Evolutionary conservation across 345 rosid species (phyloP), one percentile per base, ranked within the genome.

Genomic region (Arabis alpina): DNA sequence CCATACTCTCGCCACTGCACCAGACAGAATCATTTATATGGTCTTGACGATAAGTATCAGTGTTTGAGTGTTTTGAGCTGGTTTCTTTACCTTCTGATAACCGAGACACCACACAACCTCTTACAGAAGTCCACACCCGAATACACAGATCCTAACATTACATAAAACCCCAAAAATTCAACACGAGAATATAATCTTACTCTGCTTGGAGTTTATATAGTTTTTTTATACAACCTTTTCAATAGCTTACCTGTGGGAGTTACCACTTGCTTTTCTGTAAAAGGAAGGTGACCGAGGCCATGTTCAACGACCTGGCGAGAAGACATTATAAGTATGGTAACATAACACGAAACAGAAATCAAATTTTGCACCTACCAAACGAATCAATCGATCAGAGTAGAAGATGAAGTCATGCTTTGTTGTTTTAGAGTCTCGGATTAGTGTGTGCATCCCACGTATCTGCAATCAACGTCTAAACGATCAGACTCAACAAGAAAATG

Each of bases 391-490:
- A 60, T 92, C 98, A 53, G 96, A 73, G 79, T 92, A 92, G 70
- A 92, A 92, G 71, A 92, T 87, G 60, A 92, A 92, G 80, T 92
- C 98, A 79, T 92, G 96, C 71, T 86, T 92, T 50, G 94, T 86
- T 70, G 87, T 92, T 64, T 84, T 87, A 75, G 92, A 72, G 78
- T 92, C 98, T 61, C 98, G 94, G 72, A 92, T 86, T 24, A 92
- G 95, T 66, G 98, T 92, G 77, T 92, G 98, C 98, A 92, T 92
- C 66, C 98, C 98, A 67, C 92, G 83, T 77, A 89, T 92, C 98
- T 88, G 81, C 79, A 87, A 56, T 2, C 40, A 70, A 28, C 10
- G 13, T 44, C 55, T 36, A 44, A 56, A 66, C 24, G 32, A 52
- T 63, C 32, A 56, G 68, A 57, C 40, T 48, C 50, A 49, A 19